Base-by-base conservation (phyloP, 1,284 basidiomycete species). In the Tilletia caries region DNA sequence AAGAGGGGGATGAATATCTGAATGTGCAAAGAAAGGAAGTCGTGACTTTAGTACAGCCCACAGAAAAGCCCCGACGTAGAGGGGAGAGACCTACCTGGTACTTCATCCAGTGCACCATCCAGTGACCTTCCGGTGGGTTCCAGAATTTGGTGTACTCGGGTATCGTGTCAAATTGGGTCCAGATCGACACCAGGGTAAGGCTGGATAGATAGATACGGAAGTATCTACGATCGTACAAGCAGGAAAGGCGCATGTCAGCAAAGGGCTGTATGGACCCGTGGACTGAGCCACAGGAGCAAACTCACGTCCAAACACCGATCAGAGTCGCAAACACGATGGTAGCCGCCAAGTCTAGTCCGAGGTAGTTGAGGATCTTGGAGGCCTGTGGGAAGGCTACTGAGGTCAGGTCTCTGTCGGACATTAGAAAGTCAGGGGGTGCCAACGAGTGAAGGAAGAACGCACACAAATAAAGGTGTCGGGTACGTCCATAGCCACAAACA, bases 401-500 rank as follows among this genome's bases (percentile, higher is more conserved):
- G 6, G 2, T 41, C 37, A 54, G 20, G 20, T 3, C 37, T 23
- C 27, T 46, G n/a, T 50, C n/a, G n/a, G n/a, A n/a, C n/a, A n/a
- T n/a, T n/a, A n/a, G n/a, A n/a, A n/a, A n/a, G n/a, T n/a, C n/a
- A n/a, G n/a, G 60, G 27, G 34, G 52, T 58, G 29, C 92, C 27
- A 91, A 92, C 6, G 48, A 2, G 1, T 50, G 18, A 1, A 50
- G 25, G 52, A 20, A 6, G 12, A 12, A 62, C 58, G 32, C 58
- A 62, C 58, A 23, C 29, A 29, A 18, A 62, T 62, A 29, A 62
- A 62, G n/a, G 58, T 32, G 82, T 98, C 95, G 2, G 94, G 93
- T 41, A 95, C 88, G 85, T 98, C 95, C 95, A 98, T 98, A 82
- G 93, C 95, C 80, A 95, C 88, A 79, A 92, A 98, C 32, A 98